phyloP scores from a whole-genome alignment of 1,139 yeast species.

The Waltiozyma sp. region DNA sequence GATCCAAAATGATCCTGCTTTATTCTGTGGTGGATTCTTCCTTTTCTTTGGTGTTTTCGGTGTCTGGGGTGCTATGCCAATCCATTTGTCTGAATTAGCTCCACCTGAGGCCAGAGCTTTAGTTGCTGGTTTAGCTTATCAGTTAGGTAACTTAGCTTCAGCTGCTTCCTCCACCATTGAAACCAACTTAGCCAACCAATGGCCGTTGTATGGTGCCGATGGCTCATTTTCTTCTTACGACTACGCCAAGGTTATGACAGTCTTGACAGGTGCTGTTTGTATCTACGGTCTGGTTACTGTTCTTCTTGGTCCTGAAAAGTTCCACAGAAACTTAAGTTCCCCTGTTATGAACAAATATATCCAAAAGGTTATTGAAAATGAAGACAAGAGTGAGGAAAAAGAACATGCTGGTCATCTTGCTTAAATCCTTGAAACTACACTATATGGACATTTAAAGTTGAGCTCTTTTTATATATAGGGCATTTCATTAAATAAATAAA shows the following conservation, averaged over 20 bases:
- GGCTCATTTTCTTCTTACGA: conserved; percentile 21
- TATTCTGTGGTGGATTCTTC: conserved; percentile 39
- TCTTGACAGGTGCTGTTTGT: conserved; percentile 49
- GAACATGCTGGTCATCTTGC: no score
- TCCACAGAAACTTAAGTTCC: conserved; percentile 22
- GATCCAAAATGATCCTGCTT: conserved; percentile 25
- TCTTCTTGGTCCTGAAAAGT: conserved; percentile 43
- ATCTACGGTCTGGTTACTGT: conserved; percentile 34
- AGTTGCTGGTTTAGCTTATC: conserved; percentile 44
- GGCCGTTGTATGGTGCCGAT: conserved; percentile 26
- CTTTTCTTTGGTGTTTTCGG: conserved; percentile 46
- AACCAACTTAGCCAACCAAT: conserved; percentile 37
- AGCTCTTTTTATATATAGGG: no score
- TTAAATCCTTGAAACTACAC: no score
- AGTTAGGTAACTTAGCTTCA: conserved; percentile 47
- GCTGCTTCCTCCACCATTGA: conserved; percentile 52
- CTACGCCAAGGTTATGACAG: conserved; percentile 45
- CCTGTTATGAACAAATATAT: conserved; percentile 19
- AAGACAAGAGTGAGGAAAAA: conserved; percentile 4
- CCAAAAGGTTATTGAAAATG: conserved; percentile 14
- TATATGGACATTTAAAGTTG: no score
- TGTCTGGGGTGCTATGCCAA: conserved; percentile 46
- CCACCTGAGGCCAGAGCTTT: conserved; percentile 45
- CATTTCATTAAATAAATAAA: no score
- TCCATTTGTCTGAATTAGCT: conserved; percentile 44